Evolutionary conservation across 345 rosid species (phyloP).

Genomic region (Gossypium bickii): DNA sequence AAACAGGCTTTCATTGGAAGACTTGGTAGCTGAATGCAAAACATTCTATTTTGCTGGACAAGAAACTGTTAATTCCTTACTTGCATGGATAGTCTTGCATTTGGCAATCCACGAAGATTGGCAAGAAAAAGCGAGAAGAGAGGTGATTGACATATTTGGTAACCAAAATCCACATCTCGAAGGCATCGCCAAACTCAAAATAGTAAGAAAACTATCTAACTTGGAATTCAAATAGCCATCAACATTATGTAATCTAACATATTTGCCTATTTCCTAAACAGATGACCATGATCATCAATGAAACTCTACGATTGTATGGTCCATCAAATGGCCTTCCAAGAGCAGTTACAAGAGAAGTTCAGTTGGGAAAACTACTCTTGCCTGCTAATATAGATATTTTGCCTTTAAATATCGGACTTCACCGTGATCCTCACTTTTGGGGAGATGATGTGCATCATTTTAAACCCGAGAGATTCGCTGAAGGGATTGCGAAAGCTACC

Average conservation of each 20-base stretch:
- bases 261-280: not conserved
- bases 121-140: slow-evolving; percentile 41
- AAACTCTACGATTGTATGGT: not conserved
- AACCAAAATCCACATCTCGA: slow-evolving; percentile 29
- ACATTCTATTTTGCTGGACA: slow-evolving; percentile 38
- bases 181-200: slow-evolving; percentile 30
- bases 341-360: not conserved
- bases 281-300: not conserved
- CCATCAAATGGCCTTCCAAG: not conserved
- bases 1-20: slow-evolving; percentile 27
- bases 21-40: slow-evolving; percentile 39
- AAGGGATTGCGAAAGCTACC: not conserved
- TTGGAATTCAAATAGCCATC: too few relatives aligned
- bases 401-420: not conserved
- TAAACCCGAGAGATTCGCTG: not conserved
- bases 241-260: not conserved
- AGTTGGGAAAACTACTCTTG: not conserved
- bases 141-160: slow-evolving; percentile 19
- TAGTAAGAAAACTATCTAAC: slow-evolving; percentile 20
- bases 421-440: not conserved
- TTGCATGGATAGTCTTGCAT: slow-evolving; percentile 37
- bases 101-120: slow-evolving; percentile 38
- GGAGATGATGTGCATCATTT: not conserved
- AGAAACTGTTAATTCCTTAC: slow-evolving; percentile 30
- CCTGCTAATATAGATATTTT: not conserved